Evolutionary conservation across 768 basidiomycete genomes (phyloP), one percentile per base, ranked within the genome.

Genomic region (Lepiota brunneoincarnata): DNA sequence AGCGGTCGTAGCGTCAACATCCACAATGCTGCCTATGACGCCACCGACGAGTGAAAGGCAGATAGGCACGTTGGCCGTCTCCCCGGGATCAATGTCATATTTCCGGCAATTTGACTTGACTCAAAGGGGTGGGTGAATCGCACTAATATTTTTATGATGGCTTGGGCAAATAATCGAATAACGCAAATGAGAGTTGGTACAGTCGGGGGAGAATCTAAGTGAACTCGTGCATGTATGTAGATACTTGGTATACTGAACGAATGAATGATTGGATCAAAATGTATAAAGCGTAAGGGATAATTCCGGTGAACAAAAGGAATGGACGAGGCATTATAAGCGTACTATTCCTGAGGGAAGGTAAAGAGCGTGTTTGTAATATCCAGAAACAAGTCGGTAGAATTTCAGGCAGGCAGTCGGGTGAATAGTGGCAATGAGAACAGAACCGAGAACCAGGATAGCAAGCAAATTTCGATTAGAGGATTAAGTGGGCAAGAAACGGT

Each of bases 1-100:
- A 94, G 92, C 58, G 97, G 97, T 26, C 80, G 97, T 46, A 93
- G 91, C 58, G 96, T 98, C 65, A 87, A 83, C 70, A 98, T 98
- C 63, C 97, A 99, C 79, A 91, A 87, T 62, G 86, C 92, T 45
- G 96, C 97, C 11, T 97, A 98, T 68, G 70, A 73, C 51, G 65
- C 67, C 59, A 67, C 64, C 63, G 67, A 66, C 18, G 54, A 59
- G 24, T 64, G 60, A 64, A 59, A 54, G 26, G 2, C 31, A 31
- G 31, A 31, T 31, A 31, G 31, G 31, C 7, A 10, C 31, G 11
- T 31, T 10, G 6, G 11, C 31, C 31, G 31, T 31, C 11, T 31
- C 31, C 7, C 31, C 31, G 31, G 31, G 31, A 31, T 31, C 31
- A 31, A 9, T 31, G 6, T 31, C 31, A 31, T 31, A 31, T 31